Base-by-base conservation (phyloP, 805 yeast genomes). In the Blastobotrys chiropterorum region DNA sequence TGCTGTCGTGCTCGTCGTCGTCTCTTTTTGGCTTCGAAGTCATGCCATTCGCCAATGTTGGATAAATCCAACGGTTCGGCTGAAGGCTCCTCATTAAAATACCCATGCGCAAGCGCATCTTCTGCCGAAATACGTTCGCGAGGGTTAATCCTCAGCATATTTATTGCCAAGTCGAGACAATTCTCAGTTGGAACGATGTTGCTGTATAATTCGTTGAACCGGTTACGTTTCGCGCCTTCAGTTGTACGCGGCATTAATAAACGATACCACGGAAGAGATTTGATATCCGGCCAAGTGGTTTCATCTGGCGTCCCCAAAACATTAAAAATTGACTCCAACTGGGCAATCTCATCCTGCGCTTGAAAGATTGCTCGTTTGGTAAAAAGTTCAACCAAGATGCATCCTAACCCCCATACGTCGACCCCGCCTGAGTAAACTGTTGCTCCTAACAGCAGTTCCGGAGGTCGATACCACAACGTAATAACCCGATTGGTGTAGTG, bases 401-500 rank as follows among this genome's bases (percentile, higher is more conserved):
- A 94, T 2, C 99, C 99, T 55, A 89, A 83, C 0, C 98, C 97
- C 99, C 99, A 94, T 59, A 89, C 82, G 64, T 94, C 99, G 7
- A 94, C 94, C 60, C 87, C 96, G 41, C 89, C 71, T 0, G 90
- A 94, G 68, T 94, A 94, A 53, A 82, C 83, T 0, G 98, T 90
- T 0, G 96, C 82, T 0, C 99, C 99, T 53, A 94, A 68, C 39
- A 94, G 71, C 31, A 94, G 75, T 67, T 92, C 99, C 0, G 98
- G 98, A 1, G 99, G 99, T 53, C 99, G 78, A 67, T 94, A 92
- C 99, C 99, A 94, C 39, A 94, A 72, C 0, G 99, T 94, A 50
- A 94, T 94, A 41, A 94, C 98, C 51, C 99, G 72, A 66, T 94
- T 94, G 1, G 99, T 92, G 68, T 92, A 92, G 60, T 90, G 94